phyloP scores from a whole-genome alignment of 2,329 filamentous ascomycete species.

The Monilinia polystroma region DNA sequence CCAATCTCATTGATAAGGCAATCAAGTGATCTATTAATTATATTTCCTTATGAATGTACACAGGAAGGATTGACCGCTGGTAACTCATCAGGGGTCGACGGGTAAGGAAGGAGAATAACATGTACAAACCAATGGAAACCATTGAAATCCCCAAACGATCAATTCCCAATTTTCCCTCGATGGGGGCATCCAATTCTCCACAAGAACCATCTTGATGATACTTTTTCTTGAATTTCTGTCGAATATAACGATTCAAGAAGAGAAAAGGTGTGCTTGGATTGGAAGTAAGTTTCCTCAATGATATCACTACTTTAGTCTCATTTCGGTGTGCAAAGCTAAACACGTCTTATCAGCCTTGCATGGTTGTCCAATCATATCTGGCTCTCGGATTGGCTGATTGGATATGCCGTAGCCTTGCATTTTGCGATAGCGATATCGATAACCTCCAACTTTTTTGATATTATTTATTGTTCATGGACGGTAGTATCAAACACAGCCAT shows the following conservation, averaged over 20 bases:
- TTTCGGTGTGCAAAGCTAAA: background rate
- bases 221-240: background rate
- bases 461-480: background rate
- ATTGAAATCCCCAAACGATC: slow-evolving; percentile 53
- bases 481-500: background rate
- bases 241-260: background rate
- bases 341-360: slow-evolving; percentile 7
- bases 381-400: background rate
- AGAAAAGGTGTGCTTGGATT: background rate
- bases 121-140: slow-evolving; percentile 47
- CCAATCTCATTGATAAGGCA: background rate
- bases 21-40: background rate
- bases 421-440: background rate
- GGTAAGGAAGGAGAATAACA: slow-evolving; percentile 1
- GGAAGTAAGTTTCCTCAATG: slow-evolving; percentile 22
- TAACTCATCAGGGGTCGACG: too few species aligned
- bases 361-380: background rate
- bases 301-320: slow-evolving; percentile 24
- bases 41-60: too few species aligned
- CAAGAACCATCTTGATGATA: slow-evolving; percentile 32
- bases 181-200: slow-evolving; percentile 50
- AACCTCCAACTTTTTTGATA: background rate
- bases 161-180: slow-evolving; percentile 57
- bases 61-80: too few species aligned
- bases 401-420: background rate